phyloP scores from a whole-genome alignment of 1,139 yeast genomes.

The Pichia sp. region DNA sequence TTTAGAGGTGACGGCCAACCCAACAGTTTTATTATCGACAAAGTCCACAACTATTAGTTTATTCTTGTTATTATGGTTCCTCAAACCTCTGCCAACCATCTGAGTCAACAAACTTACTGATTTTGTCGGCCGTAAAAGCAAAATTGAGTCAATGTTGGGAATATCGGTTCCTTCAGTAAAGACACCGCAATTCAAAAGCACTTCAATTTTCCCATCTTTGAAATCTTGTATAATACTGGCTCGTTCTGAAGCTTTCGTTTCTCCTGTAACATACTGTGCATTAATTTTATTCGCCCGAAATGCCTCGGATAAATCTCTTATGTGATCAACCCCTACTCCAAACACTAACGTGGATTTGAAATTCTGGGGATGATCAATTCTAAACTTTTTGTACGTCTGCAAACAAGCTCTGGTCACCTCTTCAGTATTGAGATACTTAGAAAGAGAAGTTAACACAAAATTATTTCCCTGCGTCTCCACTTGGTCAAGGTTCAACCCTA shows the following conservation, averaged over 20 bases:
- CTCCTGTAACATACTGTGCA: slow-evolving; percentile 70
- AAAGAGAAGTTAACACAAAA: slow-evolving; percentile 43
- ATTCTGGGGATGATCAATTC: slow-evolving; percentile 21
- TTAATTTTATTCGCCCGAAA: slow-evolving; percentile 55
- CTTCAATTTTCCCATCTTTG: slow-evolving; percentile 53
- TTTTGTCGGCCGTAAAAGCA: slow-evolving; percentile 74
- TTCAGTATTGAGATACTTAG: slow-evolving; percentile 46
- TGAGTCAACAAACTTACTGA: slow-evolving; percentile 68
- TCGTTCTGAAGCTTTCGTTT: slow-evolving; percentile 48
- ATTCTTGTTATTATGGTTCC: slow-evolving; percentile 53
- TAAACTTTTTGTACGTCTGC: slow-evolving; percentile 46
- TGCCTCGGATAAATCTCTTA: slow-evolving; percentile 42
- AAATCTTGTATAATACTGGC: slow-evolving; percentile 49
- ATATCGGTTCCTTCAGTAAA: slow-evolving; percentile 96
- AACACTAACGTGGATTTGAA: slow-evolving; percentile 66
- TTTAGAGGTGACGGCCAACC: slow-evolving; percentile 56
- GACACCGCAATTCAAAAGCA: slow-evolving; percentile 80
- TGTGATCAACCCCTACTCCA: slow-evolving; percentile 69
- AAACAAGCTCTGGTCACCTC: slow-evolving; percentile 49
- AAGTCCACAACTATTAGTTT: slow-evolving; percentile 74
- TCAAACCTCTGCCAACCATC: slow-evolving; percentile 87
- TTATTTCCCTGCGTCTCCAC: slow-evolving; percentile 36
- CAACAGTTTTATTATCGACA: slow-evolving; percentile 51
- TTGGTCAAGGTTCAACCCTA: slow-evolving; percentile 30
- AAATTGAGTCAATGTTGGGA: slow-evolving; percentile 77